Base-by-base conservation (phyloP, 371 early-diverging fungal genomes). In the Coemansia sp. region DNA sequence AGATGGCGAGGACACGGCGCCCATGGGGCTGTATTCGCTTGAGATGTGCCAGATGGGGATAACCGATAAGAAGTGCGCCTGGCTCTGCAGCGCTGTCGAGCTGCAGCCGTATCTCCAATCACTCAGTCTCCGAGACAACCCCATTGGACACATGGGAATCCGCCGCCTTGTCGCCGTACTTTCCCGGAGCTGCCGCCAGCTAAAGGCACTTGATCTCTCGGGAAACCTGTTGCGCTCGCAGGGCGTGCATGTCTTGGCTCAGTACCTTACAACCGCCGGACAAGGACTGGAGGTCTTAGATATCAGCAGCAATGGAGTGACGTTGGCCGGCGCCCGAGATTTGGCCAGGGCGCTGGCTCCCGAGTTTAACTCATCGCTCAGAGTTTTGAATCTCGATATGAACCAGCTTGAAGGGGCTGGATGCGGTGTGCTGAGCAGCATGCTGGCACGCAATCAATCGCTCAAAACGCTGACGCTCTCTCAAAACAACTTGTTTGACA, bases 401-500 rank as follows among this genome's bases (percentile, higher is more conserved):
- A 69, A 69, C 42, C 64, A 55, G 51, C 37, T 69, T 16, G 69
- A 55, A 31, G 39, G 36, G 1, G 10, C 12, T 12, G 69, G 69
- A 3, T 64, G 64, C 36, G 58, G 29, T 33, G 52, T 40, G 1
- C 48, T 69, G 38, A 60, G 55, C 1, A 55, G 16, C 8, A 37
- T 46, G n/a, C 51, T 69, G 38, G 55, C 51, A 24, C 54, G 37
- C 2, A 69, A 64, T 52, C 55, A 34, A 10, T 32, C 44, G 1
- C 64, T 69, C 7, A 46, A 54, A 10, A 5, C 37, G 6, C 64
- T 69, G 5, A 33, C 24, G 12, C 16, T 64, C 6, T 54, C 69
- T 10, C 64, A 55, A 31, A 69, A 69, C 60, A 69, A 69, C 52
- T 43, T 64, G 5, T 69, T 69, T 24, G 64, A 64, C 46, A 44